Evolutionary conservation across 1,284 basidiomycete genomes (phyloP).

Genomic region (Tilletia walkeri): DNA sequence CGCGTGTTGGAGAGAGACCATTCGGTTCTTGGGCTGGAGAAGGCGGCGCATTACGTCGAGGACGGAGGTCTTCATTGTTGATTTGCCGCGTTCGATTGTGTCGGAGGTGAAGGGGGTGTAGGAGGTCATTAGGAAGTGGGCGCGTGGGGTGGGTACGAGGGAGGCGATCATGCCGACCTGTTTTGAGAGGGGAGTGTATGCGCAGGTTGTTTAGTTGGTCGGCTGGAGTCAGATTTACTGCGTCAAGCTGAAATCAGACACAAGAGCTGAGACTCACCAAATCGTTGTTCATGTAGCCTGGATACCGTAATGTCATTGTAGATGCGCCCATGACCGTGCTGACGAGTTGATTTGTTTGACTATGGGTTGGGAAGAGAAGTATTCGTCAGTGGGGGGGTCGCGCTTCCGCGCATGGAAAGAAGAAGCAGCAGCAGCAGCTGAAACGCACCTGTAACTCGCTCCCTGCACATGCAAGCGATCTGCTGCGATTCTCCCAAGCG

Average conservation of each 20-base stretch:
- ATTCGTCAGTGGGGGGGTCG: neutral
- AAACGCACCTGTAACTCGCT: constrained; percentile 84
- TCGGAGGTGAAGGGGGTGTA: constrained; percentile 98
- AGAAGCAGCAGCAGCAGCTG: constrained; percentile 28
- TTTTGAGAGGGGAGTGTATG: neutral
- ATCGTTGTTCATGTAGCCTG: constrained; percentile 99
- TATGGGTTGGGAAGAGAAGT: constrained; percentile 52
- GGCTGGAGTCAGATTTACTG: neutral
- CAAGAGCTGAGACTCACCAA: constrained; percentile 42
- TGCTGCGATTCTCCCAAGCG: constrained; percentile 83
- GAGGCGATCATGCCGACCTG: constrained; percentile 89
- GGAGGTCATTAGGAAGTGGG: constrained; percentile 99
- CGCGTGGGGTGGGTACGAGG: constrained; percentile 95
- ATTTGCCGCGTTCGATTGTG: constrained; percentile 55
- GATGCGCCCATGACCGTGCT: constrained; percentile 68
- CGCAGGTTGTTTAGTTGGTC: neutral
- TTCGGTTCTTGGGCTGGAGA: constrained; percentile 95
- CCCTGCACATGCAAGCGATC: constrained; percentile 87
- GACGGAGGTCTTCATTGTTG: constrained; percentile 59
- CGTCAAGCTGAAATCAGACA: neutral
- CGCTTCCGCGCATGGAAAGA: neutral
- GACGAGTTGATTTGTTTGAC: constrained; percentile 58
- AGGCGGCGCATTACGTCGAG: constrained; percentile 98
- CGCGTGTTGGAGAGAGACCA: constrained; percentile 70
- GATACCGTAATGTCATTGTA: constrained; percentile 94